Base-by-base conservation (phyloP, 495 filamentous ascomycete species). In the Neurospora sp. region DNA sequence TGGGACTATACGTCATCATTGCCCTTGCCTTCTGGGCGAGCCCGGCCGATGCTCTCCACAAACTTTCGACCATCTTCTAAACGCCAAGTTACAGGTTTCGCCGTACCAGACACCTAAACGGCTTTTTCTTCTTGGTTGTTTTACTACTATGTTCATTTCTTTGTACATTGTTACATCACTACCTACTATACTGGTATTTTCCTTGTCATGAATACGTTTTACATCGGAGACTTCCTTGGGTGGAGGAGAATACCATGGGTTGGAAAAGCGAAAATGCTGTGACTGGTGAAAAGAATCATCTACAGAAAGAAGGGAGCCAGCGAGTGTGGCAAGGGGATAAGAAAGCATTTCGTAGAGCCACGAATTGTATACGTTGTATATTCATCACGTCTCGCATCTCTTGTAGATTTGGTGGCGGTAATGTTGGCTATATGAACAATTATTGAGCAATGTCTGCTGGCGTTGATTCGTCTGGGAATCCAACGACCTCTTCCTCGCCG, bases 11-110 rank as follows among this genome's bases (percentile, higher is more conserved):
- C 74, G 77, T 90, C 61, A 97, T 97, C 73, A 94, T 97, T 71
- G 94, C 92, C 0, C 83, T 97, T 31, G 94, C 93, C 10, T 97
- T 97, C 83, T 94, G 91, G 77, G 93, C 94, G 70, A 96, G 95
- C 74, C 94, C 94, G 7, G 90, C 94, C 74, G 85, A 90, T 74
- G 85, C 85, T 9, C 71, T 83, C 1, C 73, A 75, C 18, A 78
- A 76, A 61, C 73, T 66, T 53, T 6, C 42, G 3, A 27, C 42
- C 16, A 27, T 40, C 0, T 40, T 35, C 53, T 61, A 61, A 16
- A 61, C 12, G 48, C 5, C 11, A 61, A 31, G 12, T 53, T 59
- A 16, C n/a, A 48, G 18, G 44, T 10, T 10, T 48, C 3, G 46
- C n/a, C 46, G n/a, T 5, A 22, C 18, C 9, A n/a, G 20, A 53